Evolutionary conservation across 2,329 filamentous ascomycete species (phyloP), one percentile per base, ranked within the genome.

Genomic region (Ophiostoma quercus): DNA sequence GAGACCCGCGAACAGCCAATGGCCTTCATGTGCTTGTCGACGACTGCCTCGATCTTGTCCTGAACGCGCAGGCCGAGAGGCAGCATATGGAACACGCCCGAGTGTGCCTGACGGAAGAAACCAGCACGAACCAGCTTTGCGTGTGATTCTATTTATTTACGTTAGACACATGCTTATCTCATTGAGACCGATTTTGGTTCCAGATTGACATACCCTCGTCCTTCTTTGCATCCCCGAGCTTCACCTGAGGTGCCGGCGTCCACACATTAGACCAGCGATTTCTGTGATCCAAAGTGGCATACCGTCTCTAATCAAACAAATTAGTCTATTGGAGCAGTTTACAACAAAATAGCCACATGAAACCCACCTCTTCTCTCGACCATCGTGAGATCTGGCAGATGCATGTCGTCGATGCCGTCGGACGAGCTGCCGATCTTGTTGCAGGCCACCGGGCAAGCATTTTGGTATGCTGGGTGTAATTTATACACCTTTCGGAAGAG

Each of bases 71-170:
- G 84, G 0, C 95, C 95, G 0, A 99, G 81, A 0, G 95, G 95
- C 1, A 99, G 84, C 76, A 97, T 84, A 76, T 99, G 95, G 75
- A 97, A 99, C 47, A 98, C 88, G 37, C 95, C 95, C 8, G 94
- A 88, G 77, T 97, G 91, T 25, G 92, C 89, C 88, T 93, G 74
- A 62, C 90, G 88, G 65, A 94, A 78, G 75, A 90, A 94, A 0
- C 91, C 91, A 67, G 88, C 90, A 70, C 88, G 84, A 57, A 92
- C 78, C 71, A 94, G 83, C 74, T 90, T 87, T 34, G 84, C 83
- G 76, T 92, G 87, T 11, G 86, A 85, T 79, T 89, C 25, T 29
- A 29, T 29, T 29, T 29, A 29, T 29, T 29, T 29, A 29, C 25
- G 25, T 29, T 29, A 29, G 25, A 29, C 25, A 29, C 25, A 29